Percentiles rank a stretch among this genome's conserved stretches.
phyloP scores from a whole-genome alignment of 257 asterid species.

The Solanum chilense region DNA sequence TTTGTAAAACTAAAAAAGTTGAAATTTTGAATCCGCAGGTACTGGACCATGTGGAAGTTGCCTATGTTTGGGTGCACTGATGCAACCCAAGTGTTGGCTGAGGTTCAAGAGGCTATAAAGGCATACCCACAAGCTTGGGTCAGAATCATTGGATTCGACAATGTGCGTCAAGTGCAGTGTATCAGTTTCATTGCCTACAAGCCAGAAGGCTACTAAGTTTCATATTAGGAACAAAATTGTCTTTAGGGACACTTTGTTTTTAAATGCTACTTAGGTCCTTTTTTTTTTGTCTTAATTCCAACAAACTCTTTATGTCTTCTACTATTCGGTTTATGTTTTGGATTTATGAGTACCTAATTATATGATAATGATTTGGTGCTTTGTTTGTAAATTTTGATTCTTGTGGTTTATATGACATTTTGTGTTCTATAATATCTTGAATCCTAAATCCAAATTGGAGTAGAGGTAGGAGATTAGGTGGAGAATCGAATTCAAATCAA shows the following conservation, averaged over 20 bases:
- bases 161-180: conserved; percentile 28
- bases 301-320: not conserved
- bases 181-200: conserved; percentile 24
- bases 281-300: not conserved
- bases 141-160: conserved; percentile 44
- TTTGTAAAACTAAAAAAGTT: no score
- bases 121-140: conserved; percentile 17
- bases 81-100: conserved; percentile 25
- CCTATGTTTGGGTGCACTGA: conserved; percentile 58
- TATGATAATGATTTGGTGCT: not conserved
- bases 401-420: not conserved
- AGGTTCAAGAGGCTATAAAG: conserved; percentile 20
- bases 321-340: conserved; percentile 9
- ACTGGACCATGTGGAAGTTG: conserved; percentile 60
- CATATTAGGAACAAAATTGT: not conserved
- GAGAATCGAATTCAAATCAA: not conserved
- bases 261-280: not conserved
- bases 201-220: conserved; percentile 1
- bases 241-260: not conserved
- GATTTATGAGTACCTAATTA: conserved; percentile 13
- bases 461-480: not conserved
- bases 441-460: not conserved
- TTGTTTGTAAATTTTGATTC: not conserved
- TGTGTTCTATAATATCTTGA: not conserved
- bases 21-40: not conserved